Conservation (phyloP, 345 rosid species). For the Excoecaria cochinchinensis region DNA sequence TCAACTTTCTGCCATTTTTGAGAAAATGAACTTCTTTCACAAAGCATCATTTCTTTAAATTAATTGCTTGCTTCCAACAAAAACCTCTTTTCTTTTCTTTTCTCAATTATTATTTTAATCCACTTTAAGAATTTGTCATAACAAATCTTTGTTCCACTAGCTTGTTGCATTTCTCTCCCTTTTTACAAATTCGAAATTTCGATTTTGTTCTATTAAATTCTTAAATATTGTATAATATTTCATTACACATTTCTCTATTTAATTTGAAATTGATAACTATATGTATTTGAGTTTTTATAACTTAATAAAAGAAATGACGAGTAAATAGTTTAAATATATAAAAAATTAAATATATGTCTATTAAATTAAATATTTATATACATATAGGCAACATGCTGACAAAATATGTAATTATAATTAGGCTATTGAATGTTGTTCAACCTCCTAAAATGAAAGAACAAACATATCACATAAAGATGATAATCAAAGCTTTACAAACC, state of each 20-base stretch:
- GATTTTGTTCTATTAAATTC: not conserved
- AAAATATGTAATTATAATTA: too few species aligned
- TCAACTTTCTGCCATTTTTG: constrained; percentile 17
- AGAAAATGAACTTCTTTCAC: constrained; percentile 1
- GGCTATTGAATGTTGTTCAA: too few species aligned
- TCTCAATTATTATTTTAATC: not conserved
- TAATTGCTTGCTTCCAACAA: constrained; percentile 5
- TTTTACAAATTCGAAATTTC: not conserved
- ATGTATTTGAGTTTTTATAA: not conserved
- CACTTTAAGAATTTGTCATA: not conserved
- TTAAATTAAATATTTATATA: too few species aligned
- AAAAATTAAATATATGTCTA: too few species aligned
- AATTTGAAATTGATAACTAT: not conserved
- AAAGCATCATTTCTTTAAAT: not conserved
- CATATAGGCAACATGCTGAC: too few species aligned
- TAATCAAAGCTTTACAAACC: too few species aligned
- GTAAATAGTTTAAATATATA: too few species aligned
- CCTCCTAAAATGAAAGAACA: too few species aligned
- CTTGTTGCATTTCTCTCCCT: not conserved
- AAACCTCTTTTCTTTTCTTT: not conserved
- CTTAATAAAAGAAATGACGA: too few species aligned
- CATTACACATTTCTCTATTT: not conserved
- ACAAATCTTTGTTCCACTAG: too few species aligned
- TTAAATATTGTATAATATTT: not conserved
- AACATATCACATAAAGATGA: too few species aligned